These are phyloP conservation scores for Pseudodiploospora longispora DNA, from an alignment of 2,329 filamentous ascomycete species.

Conservation along the genomic window DNA sequence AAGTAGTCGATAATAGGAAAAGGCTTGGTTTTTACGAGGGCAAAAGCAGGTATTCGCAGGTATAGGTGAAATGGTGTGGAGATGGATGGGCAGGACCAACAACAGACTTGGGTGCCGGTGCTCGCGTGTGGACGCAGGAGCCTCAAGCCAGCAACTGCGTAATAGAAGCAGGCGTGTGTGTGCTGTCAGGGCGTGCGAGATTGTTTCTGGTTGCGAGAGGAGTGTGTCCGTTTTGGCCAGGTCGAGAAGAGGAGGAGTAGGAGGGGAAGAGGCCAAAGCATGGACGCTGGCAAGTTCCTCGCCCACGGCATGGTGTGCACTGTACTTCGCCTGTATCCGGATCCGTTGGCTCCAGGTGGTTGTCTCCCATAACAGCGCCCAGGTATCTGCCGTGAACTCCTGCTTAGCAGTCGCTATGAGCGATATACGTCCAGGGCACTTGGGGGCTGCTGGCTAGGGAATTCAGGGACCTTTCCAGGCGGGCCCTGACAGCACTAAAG, in stretches of 20 bases:
- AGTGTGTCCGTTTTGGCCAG: too few species aligned
- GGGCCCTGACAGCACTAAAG: slow-evolving; percentile 1
- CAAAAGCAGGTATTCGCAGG: too few species aligned
- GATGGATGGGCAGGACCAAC: too few species aligned
- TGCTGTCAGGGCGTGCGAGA: slow-evolving; percentile 5
- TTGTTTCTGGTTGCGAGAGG: slow-evolving; percentile 4
- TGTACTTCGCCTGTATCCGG: neutral
- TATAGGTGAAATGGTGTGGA: too few species aligned
- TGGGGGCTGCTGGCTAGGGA: slow-evolving; percentile 8
- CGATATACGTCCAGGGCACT: slow-evolving; percentile 12
- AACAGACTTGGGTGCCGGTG: too few species aligned
- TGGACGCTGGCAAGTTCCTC: too few species aligned
- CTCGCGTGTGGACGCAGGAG: too few species aligned
- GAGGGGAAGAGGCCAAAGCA: too few species aligned
- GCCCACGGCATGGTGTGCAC: neutral
- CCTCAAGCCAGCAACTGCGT: too few species aligned
- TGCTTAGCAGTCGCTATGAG: slow-evolving; percentile 7
- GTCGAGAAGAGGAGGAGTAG: neutral
- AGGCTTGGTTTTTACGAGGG: too few species aligned
- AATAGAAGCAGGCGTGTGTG: neutral
- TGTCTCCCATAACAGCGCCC: slow-evolving; percentile 6
- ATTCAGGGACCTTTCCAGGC: neutral
- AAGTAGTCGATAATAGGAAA: too few species aligned
- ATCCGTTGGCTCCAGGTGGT: neutral
- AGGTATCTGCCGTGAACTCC: slow-evolving; percentile 7